Evolutionary conservation across 148 eudicot species (phyloP).

Genomic region (Hydrangea macrophylla): DNA sequence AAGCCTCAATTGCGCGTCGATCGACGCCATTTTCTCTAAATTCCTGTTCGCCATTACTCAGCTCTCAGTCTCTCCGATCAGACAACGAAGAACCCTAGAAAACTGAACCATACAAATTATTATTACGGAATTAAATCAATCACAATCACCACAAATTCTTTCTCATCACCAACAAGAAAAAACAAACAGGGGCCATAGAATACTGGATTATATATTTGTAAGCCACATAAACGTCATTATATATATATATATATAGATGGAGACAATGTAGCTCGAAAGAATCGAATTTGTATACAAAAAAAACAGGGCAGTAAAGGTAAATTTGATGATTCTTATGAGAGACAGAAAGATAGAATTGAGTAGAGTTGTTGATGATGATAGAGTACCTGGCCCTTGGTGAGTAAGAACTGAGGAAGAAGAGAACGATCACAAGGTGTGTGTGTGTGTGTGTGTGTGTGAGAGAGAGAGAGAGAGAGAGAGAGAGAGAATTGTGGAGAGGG

Average conservation of each 20-base stretch:
- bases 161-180: slow-evolving; percentile 1
- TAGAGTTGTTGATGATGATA: too few species aligned
- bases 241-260: too few species aligned
- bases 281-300: background rate
- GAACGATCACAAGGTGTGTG: too few species aligned
- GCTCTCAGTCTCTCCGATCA: too few species aligned
- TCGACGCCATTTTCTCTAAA: slow-evolving; percentile 68
- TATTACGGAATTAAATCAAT: background rate
- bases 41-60: slow-evolving; percentile 40
- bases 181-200: background rate
- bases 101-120: background rate
- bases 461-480: too few species aligned
- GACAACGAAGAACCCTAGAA: too few species aligned
- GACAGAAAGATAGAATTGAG: too few species aligned
- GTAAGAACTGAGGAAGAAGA: too few species aligned
- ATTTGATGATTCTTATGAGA: background rate
- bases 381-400: too few species aligned
- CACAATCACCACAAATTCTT: background rate
- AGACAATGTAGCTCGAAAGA: slow-evolving; percentile 3
- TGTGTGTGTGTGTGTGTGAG: too few species aligned
- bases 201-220: background rate
- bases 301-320: background rate
- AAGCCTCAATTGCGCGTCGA: slow-evolving; percentile 70
- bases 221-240: background rate
- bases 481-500: too few species aligned